Base-by-base conservation (phyloP, 768 basidiomycete species). In the Macrocybe gigantea region DNA sequence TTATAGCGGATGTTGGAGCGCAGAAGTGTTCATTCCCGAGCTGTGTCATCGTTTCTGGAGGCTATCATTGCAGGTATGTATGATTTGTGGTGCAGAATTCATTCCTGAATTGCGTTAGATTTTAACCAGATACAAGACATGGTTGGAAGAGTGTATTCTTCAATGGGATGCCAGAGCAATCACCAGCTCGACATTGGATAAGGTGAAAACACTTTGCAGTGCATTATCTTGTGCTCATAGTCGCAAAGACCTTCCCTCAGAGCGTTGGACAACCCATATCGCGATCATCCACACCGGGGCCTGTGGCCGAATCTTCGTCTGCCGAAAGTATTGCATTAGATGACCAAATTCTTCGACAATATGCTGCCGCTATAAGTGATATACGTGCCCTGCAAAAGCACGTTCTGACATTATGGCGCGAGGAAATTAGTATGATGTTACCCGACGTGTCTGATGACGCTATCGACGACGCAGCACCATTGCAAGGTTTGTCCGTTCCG, bases 21-120 rank as follows among this genome's bases (percentile, higher is more conserved):
- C 82, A 12, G 85, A 92, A 44, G 75, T 96, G 6, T 94, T 79
- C 62, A 82, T 98, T 37, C 84, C 86, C 1, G 86, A 93, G 49
- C 67, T 98, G 8, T 78, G 79, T 33, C 75, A 84, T 64, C 78
- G 88, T 43, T 98, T 98, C 63, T 98, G 95, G 96, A 81, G 78
- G 57, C 68, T 98, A 49, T 89, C 85, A 5, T 67, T 99, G 29
- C 95, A 99, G 79, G 93, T 92, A 42, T 35, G 72, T 55, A 50
- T 14, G 43, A 33, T 30, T 14, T 45, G 37, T 33, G 35, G 11
- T 31, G 47, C 48, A n/a, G 8, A 53, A 34, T 43, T 42, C 1
- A 33, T 52, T 29, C 45, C 38, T 29, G 32, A 40, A 36, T 36
- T 22, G 22, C 31, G 7, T 33, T 39, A 94, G 91, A 82, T 96